Evolutionary conservation across 257 asterid species (phyloP).

Genomic region (Solanum arcanum): DNA sequence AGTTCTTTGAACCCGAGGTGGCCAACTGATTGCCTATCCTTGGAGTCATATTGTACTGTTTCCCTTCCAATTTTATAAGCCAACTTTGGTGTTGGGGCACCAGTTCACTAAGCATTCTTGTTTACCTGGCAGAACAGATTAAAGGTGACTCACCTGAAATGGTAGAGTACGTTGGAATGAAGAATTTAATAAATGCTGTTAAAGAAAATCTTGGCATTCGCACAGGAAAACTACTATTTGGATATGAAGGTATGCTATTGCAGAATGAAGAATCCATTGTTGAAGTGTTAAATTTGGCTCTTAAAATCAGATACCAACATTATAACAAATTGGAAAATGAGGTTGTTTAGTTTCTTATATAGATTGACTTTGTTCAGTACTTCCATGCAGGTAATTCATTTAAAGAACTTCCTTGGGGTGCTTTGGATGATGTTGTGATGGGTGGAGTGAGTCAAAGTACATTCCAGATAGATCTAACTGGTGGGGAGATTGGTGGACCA

Average conservation of each 20-base stretch:
- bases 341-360: neutral
- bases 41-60: conserved; percentile 2
- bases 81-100: neutral
- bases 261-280: neutral
- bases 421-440: conserved; percentile 97
- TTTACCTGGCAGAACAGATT: conserved; percentile 46
- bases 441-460: conserved; percentile 97
- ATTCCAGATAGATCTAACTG: conserved; percentile 58
- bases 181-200: conserved; percentile 60
- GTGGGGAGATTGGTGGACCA: conserved; percentile 75
- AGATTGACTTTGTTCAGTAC: neutral
- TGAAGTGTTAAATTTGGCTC: neutral
- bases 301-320: neutral
- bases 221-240: conserved; percentile 64
- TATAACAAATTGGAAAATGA: neutral
- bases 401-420: conserved; percentile 85
- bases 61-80: neutral
- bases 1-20: conserved; percentile 98
- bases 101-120: conserved; percentile 1
- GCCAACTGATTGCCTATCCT: conserved; percentile 20
- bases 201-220: conserved; percentile 72
- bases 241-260: conserved; percentile 57
- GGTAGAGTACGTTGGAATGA: conserved; percentile 93
- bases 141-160: conserved; percentile 94
- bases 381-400: conserved; percentile 39